Percentiles rank a stretch among this genome's conserved stretches.
phyloP scores from a whole-genome alignment of 305 asterid genomes.

The Fraxinus sp. region DNA sequence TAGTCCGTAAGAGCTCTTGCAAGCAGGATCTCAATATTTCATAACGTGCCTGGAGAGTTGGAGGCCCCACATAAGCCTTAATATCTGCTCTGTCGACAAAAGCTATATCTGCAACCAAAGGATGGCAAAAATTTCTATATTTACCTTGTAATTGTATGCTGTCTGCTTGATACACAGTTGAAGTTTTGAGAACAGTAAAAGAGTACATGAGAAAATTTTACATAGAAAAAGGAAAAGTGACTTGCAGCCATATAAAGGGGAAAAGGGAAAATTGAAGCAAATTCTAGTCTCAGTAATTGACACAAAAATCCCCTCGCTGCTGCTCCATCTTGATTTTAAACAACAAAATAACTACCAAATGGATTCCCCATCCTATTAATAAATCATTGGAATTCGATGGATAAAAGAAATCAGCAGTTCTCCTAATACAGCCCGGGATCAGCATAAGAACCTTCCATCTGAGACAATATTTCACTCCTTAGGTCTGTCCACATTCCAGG shows the following conservation, averaged over 20 bases:
- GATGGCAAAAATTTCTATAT: not conserved
- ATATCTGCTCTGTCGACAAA: slow-evolving; percentile 98
- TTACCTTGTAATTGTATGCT: not conserved
- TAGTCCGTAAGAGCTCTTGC: slow-evolving; percentile 75
- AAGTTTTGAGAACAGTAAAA: not conserved
- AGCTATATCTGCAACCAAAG: slow-evolving; percentile 70
- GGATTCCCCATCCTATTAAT: not conserved
- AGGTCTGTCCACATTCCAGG: not conserved
- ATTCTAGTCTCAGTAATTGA: not conserved
- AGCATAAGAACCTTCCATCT: not conserved
- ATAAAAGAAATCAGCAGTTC: not conserved
- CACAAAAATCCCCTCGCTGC: not conserved
- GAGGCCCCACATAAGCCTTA: slow-evolving; percentile 96
- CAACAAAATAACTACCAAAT: not conserved
- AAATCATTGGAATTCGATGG: not conserved
- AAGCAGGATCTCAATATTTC: slow-evolving; percentile 87
- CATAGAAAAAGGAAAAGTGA: not conserved
- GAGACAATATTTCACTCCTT: not conserved
- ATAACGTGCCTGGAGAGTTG: slow-evolving; percentile 89
- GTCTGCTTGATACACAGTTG: not conserved
- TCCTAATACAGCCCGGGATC: not conserved
- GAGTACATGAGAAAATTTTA: not conserved
- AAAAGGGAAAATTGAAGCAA: not conserved
- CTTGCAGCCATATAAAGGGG: not conserved
- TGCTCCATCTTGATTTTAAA: not conserved